Evolutionary conservation across 2,329 filamentous ascomycete species (phyloP).

Genomic region (Fusarium cicatricum): DNA sequence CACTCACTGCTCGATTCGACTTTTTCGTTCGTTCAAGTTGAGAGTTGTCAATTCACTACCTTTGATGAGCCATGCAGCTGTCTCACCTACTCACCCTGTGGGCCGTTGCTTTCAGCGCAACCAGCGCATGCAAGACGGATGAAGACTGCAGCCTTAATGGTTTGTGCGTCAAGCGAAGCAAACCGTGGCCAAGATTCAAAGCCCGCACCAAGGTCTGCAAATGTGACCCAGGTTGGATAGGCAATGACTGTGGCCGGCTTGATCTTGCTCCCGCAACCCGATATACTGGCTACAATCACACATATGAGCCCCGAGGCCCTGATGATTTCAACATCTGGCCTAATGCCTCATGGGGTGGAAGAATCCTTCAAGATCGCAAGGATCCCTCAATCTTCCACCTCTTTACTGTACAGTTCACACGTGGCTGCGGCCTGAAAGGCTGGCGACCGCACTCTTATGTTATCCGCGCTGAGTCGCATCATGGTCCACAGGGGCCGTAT

Average conservation of each 20-base stretch:
- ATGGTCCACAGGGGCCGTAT: constrained; percentile 55
- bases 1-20: too few relatives aligned
- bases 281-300: constrained; percentile 57
- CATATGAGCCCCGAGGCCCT: constrained; percentile 47
- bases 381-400: constrained; percentile 54
- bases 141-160: constrained; percentile 46
- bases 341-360: constrained; percentile 59
- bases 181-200: neutral
- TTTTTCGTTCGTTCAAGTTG: too few relatives aligned
- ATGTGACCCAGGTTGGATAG: constrained; percentile 55
- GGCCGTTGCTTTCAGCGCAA: accelerated
- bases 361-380: constrained; percentile 53
- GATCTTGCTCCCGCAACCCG: constrained; percentile 53
- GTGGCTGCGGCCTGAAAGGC: constrained; percentile 55
- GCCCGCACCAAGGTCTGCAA: constrained; percentile 16
- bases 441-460: constrained; percentile 57
- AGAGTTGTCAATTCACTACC: too few relatives aligned
- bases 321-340: constrained; percentile 1
- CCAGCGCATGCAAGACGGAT: constrained; percentile 27
- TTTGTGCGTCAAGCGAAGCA: constrained; percentile 24
- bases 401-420: constrained; percentile 54
- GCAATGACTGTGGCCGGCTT: constrained; percentile 53
- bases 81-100: neutral
- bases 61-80: neutral
- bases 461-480: constrained; percentile 54